Conservation (phyloP, 139 green algal species). For the Auxenochlorella protothecoides region DNA sequence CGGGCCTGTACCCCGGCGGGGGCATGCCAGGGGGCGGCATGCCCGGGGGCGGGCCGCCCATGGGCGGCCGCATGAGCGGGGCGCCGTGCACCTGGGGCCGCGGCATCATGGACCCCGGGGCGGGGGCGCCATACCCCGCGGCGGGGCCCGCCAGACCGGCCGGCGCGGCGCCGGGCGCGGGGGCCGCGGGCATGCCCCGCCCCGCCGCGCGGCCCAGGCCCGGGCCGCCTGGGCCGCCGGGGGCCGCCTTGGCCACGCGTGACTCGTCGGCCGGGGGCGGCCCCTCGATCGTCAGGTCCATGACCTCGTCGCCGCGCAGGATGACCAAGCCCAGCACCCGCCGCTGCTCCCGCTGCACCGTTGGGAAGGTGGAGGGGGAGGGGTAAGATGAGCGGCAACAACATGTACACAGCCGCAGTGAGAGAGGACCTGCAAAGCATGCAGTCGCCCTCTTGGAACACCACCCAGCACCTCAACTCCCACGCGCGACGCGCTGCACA, state of each 20-base stretch:
- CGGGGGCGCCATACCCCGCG: constrained; percentile 75
- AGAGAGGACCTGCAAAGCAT: background rate
- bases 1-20: constrained; percentile 18
- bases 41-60: constrained; percentile 9
- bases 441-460: too few species aligned
- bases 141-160: constrained; percentile 75
- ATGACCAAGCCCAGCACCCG: constrained; percentile 91
- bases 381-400: background rate
- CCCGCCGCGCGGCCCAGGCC: constrained; percentile 72
- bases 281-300: constrained; percentile 91
- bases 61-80: constrained; percentile 48
- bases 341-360: constrained; percentile 70
- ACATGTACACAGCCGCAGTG: background rate
- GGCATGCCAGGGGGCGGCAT: constrained; percentile 36
- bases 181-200: constrained; percentile 58
- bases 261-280: constrained; percentile 77
- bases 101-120: constrained; percentile 86
- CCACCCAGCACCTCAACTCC: too few species aligned
- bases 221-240: constrained; percentile 37
- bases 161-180: constrained; percentile 58
- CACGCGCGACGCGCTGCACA: too few species aligned
- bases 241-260: constrained; percentile 26
- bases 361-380: background rate
- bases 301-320: constrained; percentile 88
- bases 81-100: constrained; percentile 49